Percentiles rank a stretch among this genome's conserved stretches.
Evolutionary conservation across 768 basidiomycete species (phyloP).

Genomic region (Candolleomyces aberdarensis): DNA sequence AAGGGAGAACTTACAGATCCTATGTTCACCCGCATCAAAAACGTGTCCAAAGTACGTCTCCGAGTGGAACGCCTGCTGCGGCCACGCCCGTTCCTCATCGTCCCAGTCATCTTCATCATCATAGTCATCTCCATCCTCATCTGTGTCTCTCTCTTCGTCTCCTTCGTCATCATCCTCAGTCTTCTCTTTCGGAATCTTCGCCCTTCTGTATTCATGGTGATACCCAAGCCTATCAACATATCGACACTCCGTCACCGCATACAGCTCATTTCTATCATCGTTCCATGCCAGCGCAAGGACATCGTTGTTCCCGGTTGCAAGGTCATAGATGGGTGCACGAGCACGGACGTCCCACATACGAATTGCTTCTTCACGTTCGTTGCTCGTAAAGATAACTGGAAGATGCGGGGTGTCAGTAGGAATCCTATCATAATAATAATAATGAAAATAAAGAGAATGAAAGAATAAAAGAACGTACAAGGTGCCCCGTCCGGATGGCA

Average conservation of each 20-base stretch:
- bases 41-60: too few relatives aligned
- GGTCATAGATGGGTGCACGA: conserved; percentile 32
- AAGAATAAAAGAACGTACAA: too few relatives aligned
- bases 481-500: too few relatives aligned
- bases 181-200: conserved; percentile 5
- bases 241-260: conserved; percentile 31
- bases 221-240: conserved; percentile 21
- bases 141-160: conserved; percentile 18
- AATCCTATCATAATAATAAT: too few relatives aligned
- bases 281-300: conserved; percentile 36
- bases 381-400: conserved; percentile 29
- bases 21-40: too few relatives aligned
- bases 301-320: conserved; percentile 42
- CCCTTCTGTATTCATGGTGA: conserved; percentile 15
- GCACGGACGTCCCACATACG: conserved; percentile 42
- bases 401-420: too few relatives aligned
- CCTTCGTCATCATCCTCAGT: conserved; percentile 2
- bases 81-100: too few relatives aligned
- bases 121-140: conserved; percentile 17
- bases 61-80: too few relatives aligned
- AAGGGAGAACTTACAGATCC: too few relatives aligned
- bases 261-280: conserved; percentile 21
- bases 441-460: too few relatives aligned
- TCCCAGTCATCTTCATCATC: conserved; percentile 5
- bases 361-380: conserved; percentile 26